phyloP scores from a whole-genome alignment of 768 basidiomycete genomes.

The Porphyrellus cyaneotinctus region DNA sequence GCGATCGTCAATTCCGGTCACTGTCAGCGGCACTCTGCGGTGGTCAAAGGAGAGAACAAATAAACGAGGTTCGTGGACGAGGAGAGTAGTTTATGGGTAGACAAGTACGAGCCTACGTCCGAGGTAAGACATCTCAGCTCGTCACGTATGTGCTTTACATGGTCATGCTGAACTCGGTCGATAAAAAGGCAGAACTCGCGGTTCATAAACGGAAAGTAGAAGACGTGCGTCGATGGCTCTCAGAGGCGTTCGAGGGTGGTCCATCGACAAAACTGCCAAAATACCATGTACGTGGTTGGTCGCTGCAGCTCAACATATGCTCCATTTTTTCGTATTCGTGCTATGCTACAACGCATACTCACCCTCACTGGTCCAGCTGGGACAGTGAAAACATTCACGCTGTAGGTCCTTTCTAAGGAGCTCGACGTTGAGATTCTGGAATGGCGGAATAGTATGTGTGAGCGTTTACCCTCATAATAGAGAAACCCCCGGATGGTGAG shows the following conservation, averaged over 20 bases:
- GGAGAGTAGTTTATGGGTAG: background rate
- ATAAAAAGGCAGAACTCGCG: slow-evolving; percentile 62
- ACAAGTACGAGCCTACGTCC: background rate
- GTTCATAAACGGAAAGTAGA: slow-evolving; percentile 54
- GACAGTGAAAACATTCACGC: slow-evolving; percentile 82
- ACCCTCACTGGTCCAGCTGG: slow-evolving; percentile 87
- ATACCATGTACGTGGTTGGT: background rate
- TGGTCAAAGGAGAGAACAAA: background rate
- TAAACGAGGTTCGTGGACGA: background rate
- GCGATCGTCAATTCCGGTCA: background rate
- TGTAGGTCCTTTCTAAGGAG: slow-evolving; percentile 71
- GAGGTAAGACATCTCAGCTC: too few species aligned
- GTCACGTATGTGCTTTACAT: too few species aligned
- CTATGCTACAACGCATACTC: slow-evolving; percentile 69
- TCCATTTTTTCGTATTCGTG: background rate
- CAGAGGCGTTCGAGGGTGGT: background rate
- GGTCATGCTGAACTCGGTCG: background rate
- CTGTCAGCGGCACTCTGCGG: slow-evolving; percentile 19
- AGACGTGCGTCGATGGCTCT: background rate
- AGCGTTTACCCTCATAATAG: slow-evolving; percentile 29
- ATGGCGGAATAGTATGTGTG: slow-evolving; percentile 72
- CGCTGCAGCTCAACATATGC: background rate
- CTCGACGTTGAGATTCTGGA: slow-evolving; percentile 79
- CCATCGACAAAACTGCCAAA: background rate
- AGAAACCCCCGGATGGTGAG: slow-evolving; percentile 10